Conservation (phyloP, 495 filamentous ascomycete species). For the Lentithecium fluviatile region DNA sequence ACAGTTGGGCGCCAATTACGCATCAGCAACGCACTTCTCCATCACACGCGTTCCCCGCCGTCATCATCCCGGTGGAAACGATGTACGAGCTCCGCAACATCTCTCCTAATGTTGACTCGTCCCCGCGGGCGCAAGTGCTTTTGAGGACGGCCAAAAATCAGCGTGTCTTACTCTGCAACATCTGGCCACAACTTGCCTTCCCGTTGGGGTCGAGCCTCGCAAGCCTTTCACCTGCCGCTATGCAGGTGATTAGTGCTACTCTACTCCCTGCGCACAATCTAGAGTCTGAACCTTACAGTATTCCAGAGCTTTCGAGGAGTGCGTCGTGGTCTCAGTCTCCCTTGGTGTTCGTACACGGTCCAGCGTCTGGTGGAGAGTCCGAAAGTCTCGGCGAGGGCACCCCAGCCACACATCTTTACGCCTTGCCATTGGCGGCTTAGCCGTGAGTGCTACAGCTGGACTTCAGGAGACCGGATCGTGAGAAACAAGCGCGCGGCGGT, state of each 20-base stretch:
- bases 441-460: conserved; percentile 13
- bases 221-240: conserved; percentile 2
- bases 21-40: not conserved
- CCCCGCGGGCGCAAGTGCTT: not conserved
- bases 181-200: conserved; percentile 8
- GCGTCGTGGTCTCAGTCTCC: conserved; percentile 10
- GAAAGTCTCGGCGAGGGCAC: not conserved
- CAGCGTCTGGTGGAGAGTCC: not conserved
- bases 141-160: not conserved
- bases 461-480: not conserved
- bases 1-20: conserved; percentile 6
- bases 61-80: not conserved
- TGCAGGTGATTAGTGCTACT: conserved; percentile 1
- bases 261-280: not conserved
- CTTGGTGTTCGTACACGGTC: conserved; percentile 2
- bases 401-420: not conserved
- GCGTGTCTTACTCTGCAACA: conserved; percentile 25
- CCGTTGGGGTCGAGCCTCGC: not conserved
- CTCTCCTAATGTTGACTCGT: not conserved
- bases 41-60: not conserved
- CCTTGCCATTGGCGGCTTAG: not conserved
- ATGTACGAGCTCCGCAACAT: not conserved
- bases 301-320: conserved; percentile 3
- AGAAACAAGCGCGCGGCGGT: not conserved
- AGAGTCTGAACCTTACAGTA: not conserved